Base-by-base conservation (phyloP, 164 flowering plant species). In the Magnolia changhungtana region DNA sequence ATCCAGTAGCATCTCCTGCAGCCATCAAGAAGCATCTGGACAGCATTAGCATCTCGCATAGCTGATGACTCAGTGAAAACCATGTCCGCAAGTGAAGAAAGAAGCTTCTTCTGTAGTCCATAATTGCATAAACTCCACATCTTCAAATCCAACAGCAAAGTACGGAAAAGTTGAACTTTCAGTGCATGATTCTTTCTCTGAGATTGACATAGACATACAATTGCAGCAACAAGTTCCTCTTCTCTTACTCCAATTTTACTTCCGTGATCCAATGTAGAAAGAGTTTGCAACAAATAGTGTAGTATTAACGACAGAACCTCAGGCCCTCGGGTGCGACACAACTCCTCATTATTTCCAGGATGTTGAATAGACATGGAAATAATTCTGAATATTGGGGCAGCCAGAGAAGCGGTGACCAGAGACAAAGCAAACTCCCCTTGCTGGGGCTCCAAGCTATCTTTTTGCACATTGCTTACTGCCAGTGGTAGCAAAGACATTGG, bases 1-100 rank as follows among this genome's bases (percentile, higher is more conserved):
- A 87, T 85, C 99, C 98, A 96, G 83, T 94, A 96, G 88, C 99
- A 96, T 84, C 90, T 88, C 83, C 98, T 87, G 86, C 98, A 94
- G 78, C 98, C 94, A 88, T 96, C 99, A 73, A 96, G 91, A 84
- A 96, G 99, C 93, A 89, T 89, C 87, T 96, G 98, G 78, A 96
- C 88, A 77, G 98, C 99, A 84, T 93, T 94, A 50, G 98, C 98
- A 85, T 91, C 98, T 72, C 96, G 85, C 99, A 96, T 91, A 18
- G 87, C 95, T 72, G 85, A 86, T 67, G 98, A 85, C 84, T 94
- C 98, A 14, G 98, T 90, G 85, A 96, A 96, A 80, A 96, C 99
- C 98, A 96, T 96, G 86, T 96, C 99, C 50, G 96, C 97, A 77
- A 96, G 92, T 27, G 98, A 96, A 21, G 99, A 94, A 9, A 96